Base-by-base conservation (phyloP, 805 yeast genomes). In the Danielia oregonensis region DNA sequence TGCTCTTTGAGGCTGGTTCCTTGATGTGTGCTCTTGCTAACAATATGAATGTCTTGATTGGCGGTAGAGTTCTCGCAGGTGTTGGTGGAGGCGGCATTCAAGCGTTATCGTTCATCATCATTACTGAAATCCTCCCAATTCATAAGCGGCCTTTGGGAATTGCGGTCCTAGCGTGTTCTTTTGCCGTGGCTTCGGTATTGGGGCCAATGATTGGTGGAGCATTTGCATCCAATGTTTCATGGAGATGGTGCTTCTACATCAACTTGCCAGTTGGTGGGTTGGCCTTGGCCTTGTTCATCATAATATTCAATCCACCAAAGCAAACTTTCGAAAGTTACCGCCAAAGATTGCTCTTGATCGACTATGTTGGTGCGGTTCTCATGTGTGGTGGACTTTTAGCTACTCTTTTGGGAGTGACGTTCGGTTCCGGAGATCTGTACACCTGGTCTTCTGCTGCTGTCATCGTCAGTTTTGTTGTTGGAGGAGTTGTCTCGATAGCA, bases 201-300 rank as follows among this genome's bases (percentile, higher is more conserved):
- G 87, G 87, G 1, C 87, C 88, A 0, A 59, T 79, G 25, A 51
- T 81, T 15, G 87, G 86, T 10, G 87, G 87, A 19, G 79, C 78
- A 0, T 72, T 82, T 37, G 68, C 84, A 1, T 57, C 74, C 2
- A 60, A 70, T 33, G 76, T 69, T 4, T 59, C 75, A n/a, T 82
- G 88, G 88, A 65, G 88, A 48, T 81, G 88, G 86, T 77, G 86
- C 48, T 83, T 81, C 52, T 83, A 76, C 57, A 66, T 83, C 42
- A 82, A 82, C 54, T 54, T 83, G 24, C 86, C 87, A 3, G 55
- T 80, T 24, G 84, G 85, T 12, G 86, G 82, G 1, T 35, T 64
- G 0, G 72, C 77, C 0, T 49, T 67, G 13, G 49, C 52, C 0
- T 42, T 66, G 6, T 51, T 76, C 12, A 30, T 65, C 3, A 39